phyloP scores from a whole-genome alignment of 768 basidiomycete species.

The Kwoniella mangroviensis region DNA sequence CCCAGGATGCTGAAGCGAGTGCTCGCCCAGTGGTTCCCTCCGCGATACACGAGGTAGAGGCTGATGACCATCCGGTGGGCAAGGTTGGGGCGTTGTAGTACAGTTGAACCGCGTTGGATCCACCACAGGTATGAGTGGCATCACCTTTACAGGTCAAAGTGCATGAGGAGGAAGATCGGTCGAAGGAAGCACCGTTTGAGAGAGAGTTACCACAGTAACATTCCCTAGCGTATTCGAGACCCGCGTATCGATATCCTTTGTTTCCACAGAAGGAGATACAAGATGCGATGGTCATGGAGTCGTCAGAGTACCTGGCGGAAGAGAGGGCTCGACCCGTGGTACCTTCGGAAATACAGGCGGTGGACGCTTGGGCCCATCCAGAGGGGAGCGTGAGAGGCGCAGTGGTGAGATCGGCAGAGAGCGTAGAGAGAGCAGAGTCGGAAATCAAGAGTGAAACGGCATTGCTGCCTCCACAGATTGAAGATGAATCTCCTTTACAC shows the following conservation, averaged over 20 bases:
- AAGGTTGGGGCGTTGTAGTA: slow-evolving; percentile 25
- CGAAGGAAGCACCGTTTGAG: slow-evolving; percentile 32
- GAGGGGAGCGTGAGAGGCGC: neutral
- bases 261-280: slow-evolving; percentile 28
- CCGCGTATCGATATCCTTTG: slow-evolving; percentile 24
- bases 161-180: slow-evolving; percentile 8
- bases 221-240: slow-evolving; percentile 31
- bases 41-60: slow-evolving; percentile 28
- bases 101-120: slow-evolving; percentile 25
- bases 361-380: slow-evolving; percentile 27
- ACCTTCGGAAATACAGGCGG: slow-evolving; percentile 28
- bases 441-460: slow-evolving; percentile 23
- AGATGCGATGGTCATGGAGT: slow-evolving; percentile 22
- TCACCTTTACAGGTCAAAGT: slow-evolving; percentile 31
- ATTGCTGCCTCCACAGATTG: slow-evolving; percentile 30
- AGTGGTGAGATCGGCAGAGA: slow-evolving; percentile 20
- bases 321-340: slow-evolving; percentile 25
- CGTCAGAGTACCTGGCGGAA: slow-evolving; percentile 3
- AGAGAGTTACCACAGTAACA: slow-evolving; percentile 35
- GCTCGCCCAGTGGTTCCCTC: slow-evolving; percentile 31
- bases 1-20: slow-evolving; percentile 13
- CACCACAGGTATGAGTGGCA: slow-evolving; percentile 18
- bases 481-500: slow-evolving; percentile 12
- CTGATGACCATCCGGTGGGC: slow-evolving; percentile 20
- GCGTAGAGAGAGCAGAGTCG: slow-evolving; percentile 8